These are phyloP conservation scores for Drosera spatulata DNA, from an alignment of 179 eudicot genomes.

Conservation along the genomic window DNA sequence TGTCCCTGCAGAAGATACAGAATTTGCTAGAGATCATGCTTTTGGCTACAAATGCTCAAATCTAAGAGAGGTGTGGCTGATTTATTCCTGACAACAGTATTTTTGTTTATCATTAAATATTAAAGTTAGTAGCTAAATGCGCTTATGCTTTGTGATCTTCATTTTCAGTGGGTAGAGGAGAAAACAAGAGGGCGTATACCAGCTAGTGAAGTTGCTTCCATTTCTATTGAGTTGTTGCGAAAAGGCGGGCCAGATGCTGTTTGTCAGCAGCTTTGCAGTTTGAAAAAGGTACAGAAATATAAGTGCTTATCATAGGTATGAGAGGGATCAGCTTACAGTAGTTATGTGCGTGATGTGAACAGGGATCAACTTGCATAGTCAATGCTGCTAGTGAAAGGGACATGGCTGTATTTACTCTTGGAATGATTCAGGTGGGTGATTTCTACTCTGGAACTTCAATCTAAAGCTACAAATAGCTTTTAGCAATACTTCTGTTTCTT, in stretches of 20 bases:
- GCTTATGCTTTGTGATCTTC: neutral
- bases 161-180: conserved; percentile 91
- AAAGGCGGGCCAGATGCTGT: conserved; percentile 90
- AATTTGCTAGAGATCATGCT: conserved; percentile 92
- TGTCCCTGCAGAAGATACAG: conserved; percentile 97
- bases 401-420: conserved; percentile 93
- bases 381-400: conserved; percentile 98
- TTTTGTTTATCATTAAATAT: neutral
- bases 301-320: too few species aligned
- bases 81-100: neutral
- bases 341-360: conserved; percentile 8
- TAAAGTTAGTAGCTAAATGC: conserved; percentile 1
- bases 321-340: neutral
- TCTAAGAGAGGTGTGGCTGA: conserved; percentile 65
- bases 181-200: conserved; percentile 76
- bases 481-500: neutral
- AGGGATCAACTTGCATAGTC: conserved; percentile 89
- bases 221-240: conserved; percentile 72
- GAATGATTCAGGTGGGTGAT: conserved; percentile 74
- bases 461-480: too few species aligned
- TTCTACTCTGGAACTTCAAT: neutral
- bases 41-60: conserved; percentile 96
- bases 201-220: conserved; percentile 68
- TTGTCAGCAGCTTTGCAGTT: conserved; percentile 74
- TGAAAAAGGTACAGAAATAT: conserved; percentile 47